Conservation (phyloP, 345 rosid genomes). For the Boechera retrofracta region DNA sequence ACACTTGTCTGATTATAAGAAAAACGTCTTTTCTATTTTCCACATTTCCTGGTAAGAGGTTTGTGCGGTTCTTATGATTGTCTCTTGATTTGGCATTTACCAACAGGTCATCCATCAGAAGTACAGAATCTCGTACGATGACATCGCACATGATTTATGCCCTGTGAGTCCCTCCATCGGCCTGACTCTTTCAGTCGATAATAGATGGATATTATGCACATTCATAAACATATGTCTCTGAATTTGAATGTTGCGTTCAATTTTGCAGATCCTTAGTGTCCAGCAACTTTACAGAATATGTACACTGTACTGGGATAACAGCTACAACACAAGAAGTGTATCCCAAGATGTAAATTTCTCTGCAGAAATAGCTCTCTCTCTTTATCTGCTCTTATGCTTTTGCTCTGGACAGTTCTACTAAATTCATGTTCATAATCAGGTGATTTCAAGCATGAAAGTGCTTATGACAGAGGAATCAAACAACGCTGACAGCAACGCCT, state of each 20-base stretch:
- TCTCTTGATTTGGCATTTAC: conserved; percentile 31
- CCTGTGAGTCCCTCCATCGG: conserved; percentile 55
- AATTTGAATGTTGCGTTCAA: conserved; percentile 20
- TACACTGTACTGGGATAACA: conserved; percentile 92
- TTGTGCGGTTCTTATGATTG: conserved; percentile 34
- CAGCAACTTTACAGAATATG: conserved; percentile 97
- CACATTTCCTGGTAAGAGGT: conserved; percentile 2
- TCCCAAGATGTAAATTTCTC: conserved; percentile 68
- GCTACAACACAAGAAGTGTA: conserved; percentile 93
- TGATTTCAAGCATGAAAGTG: conserved; percentile 89
- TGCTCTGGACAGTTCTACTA: background rate
- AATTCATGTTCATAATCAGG: conserved; percentile 55
- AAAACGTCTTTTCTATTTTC: background rate
- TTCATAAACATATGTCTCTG: background rate
- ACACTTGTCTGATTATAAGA: background rate
- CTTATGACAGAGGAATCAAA: conserved; percentile 96
- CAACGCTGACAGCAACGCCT: conserved; percentile 76
- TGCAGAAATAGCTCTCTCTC: background rate
- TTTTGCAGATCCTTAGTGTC: conserved; percentile 85
- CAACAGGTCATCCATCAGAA: conserved; percentile 93
- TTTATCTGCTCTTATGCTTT: background rate
- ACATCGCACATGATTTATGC: conserved; percentile 88
- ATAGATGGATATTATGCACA: background rate
- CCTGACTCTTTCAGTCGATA: background rate
- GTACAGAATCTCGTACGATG: conserved; percentile 92